These are phyloP conservation scores for Elsinoe arachidis DNA, from an alignment of 2,329 filamentous ascomycete genomes.

Conservation along the genomic window DNA sequence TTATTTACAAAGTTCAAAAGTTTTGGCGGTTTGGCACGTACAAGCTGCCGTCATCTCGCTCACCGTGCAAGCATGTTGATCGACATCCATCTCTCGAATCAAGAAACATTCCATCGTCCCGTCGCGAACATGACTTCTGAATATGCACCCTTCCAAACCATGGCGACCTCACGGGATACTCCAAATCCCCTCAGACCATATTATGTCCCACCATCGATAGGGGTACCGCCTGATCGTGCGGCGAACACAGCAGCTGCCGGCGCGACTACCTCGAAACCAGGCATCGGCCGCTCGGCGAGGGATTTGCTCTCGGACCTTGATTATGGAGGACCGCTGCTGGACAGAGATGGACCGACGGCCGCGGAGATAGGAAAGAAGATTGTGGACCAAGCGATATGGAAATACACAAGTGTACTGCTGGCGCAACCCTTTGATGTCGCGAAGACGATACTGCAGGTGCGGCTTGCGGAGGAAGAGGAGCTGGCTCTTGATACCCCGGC, in stretches of 20 bases:
- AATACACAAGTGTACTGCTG: conserved; percentile 80
- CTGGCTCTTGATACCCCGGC: background rate
- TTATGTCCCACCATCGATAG: conserved; percentile 62
- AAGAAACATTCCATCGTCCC: conserved; percentile 8
- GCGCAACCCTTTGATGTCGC: conserved; percentile 96
- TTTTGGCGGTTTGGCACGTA: too few species aligned
- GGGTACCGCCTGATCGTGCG: conserved; percentile 42
- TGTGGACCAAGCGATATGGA: conserved; percentile 79
- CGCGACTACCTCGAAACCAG: conserved; percentile 35
- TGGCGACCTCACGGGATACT: conserved; percentile 38
- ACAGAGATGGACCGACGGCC: conserved; percentile 59
- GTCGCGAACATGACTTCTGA: conserved; percentile 11
- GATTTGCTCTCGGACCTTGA: conserved; percentile 85
- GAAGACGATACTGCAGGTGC: conserved; percentile 82
- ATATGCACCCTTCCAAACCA: conserved; percentile 23
- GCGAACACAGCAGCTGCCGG: conserved; percentile 21
- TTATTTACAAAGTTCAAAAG: too few species aligned
- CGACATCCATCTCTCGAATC: conserved; percentile 8
- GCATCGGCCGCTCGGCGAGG: conserved; percentile 58
- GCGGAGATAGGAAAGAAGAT: conserved; percentile 66
- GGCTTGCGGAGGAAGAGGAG: conserved; percentile 34
- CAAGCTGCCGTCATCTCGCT: too few species aligned
- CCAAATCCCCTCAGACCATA: conserved; percentile 61
- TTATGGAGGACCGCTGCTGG: conserved; percentile 77
- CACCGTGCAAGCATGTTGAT: background rate